A percentile compares a stretch with the other conserved stretches of the same genome.
Conservation (phyloP, 2,329 filamentous ascomycete species). For the Verticillium albo-atrum region DNA sequence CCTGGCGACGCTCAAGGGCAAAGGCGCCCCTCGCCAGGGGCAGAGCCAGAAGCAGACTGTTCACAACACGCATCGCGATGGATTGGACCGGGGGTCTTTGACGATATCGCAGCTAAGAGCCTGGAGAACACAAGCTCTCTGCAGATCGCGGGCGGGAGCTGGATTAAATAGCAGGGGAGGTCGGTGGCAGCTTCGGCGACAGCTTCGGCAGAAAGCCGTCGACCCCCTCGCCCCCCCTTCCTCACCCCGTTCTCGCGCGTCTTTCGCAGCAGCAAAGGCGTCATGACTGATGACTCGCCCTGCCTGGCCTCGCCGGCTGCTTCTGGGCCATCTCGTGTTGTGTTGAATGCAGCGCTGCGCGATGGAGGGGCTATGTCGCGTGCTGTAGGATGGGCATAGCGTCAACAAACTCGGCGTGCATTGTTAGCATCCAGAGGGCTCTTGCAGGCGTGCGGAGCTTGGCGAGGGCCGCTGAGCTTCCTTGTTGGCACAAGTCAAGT, state of each 20-base stretch:
- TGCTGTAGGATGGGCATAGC: not conserved
- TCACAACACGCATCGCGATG: conserved; percentile 2
- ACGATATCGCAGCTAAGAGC: not conserved
- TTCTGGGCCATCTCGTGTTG: not conserved
- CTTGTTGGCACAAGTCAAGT: not conserved
- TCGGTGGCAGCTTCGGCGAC: not conserved
- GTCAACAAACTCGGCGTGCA: not conserved
- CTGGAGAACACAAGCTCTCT: not conserved
- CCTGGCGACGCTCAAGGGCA: conserved; percentile 1
- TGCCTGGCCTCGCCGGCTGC: not conserved
- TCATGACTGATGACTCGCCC: not conserved
- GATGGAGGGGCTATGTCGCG: not conserved
- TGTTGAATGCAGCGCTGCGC: not conserved
- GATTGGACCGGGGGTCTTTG: not conserved
- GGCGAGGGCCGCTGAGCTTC: not conserved
- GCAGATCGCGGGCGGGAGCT: not conserved
- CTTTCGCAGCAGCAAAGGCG: not conserved
- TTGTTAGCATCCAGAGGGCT: too few relatives aligned
- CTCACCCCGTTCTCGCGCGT: not conserved
- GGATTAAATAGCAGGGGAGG: not conserved
- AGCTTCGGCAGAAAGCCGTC: not conserved
- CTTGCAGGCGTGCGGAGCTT: not conserved
- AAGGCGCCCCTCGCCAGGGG: conserved; percentile 1
- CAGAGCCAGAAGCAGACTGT: conserved; percentile 1
- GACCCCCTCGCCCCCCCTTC: not conserved